A percentile compares a stretch with the other conserved stretches of the same genome.
Conservation (phyloP, 257 asterid species). For the Rhazya stricta region DNA sequence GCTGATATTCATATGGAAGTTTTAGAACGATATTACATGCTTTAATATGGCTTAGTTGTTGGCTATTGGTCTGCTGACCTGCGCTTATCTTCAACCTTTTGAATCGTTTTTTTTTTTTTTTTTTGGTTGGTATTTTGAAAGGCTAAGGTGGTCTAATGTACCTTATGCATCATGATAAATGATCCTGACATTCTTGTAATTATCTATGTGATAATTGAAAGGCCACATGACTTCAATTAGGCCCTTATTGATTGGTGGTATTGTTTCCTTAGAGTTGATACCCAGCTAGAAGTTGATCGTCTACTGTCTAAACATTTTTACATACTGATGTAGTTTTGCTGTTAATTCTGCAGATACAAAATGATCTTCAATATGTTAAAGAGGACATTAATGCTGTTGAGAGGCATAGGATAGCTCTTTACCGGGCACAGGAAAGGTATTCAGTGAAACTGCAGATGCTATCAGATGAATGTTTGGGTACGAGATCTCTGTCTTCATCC, state of each 20-base stretch:
- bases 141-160: not conserved
- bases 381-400: slow-evolving; percentile 69
- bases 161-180: not conserved
- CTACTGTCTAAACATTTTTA: not conserved
- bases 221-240: not conserved
- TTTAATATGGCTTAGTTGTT: not conserved
- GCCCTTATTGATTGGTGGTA: not conserved
- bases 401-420: slow-evolving; percentile 55
- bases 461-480: slow-evolving; percentile 43
- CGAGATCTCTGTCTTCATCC: slow-evolving; percentile 43
- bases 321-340: slow-evolving; percentile 3
- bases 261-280: not conserved
- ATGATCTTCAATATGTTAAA: slow-evolving; percentile 57
- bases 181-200: not conserved
- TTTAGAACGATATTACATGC: not conserved
- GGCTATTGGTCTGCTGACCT: not conserved
- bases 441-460: slow-evolving; percentile 55
- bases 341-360: slow-evolving; percentile 44
- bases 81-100: not conserved
- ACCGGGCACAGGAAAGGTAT: slow-evolving; percentile 65
- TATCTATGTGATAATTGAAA: not conserved
- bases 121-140: too few relatives aligned
- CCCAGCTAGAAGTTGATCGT: not conserved
- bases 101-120: not conserved
- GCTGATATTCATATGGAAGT: not conserved